Percentiles rank a stretch among this genome's conserved stretches.
phyloP scores from a whole-genome alignment of 805 yeast species.

The Sugiyamaella marilandica region DNA sequence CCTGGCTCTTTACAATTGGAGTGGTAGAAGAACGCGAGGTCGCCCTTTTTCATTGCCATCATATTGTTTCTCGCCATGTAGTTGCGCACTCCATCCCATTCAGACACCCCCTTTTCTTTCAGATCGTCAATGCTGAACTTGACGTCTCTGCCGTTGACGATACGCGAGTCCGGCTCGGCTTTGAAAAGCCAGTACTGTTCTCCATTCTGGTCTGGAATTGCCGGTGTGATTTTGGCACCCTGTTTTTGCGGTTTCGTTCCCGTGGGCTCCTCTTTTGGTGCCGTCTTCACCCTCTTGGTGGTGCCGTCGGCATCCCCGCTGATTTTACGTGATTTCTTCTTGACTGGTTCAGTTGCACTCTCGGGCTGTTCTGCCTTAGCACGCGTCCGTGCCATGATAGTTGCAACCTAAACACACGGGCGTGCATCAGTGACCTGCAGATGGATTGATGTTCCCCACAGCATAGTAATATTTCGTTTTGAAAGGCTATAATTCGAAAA shows the following conservation, averaged over 20 bases:
- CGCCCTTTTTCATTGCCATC: constrained; percentile 44
- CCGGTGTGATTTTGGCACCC: neutral
- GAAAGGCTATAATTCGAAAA: too few species aligned
- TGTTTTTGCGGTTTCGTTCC: neutral
- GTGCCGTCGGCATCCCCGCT: neutral
- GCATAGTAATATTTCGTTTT: too few species aligned
- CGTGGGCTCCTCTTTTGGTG: neutral
- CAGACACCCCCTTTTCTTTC: constrained; percentile 35
- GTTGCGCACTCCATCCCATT: constrained; percentile 62
- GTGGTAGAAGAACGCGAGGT: constrained; percentile 49
- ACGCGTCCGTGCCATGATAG: neutral
- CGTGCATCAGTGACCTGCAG: too few species aligned
- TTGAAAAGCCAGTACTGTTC: constrained; percentile 47
- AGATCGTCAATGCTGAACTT: constrained; percentile 45
- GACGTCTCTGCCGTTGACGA: constrained; percentile 48
- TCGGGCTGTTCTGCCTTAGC: neutral
- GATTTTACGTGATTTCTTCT: neutral
- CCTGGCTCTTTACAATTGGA: constrained; percentile 54
- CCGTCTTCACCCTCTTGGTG: neutral
- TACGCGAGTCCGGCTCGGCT: constrained; percentile 49
- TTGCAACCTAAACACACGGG: too few species aligned
- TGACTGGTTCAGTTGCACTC: neutral
- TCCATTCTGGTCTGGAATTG: neutral
- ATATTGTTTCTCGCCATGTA: constrained; percentile 52
- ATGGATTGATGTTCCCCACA: too few species aligned